Base-by-base conservation (phyloP, 2,329 filamentous ascomycete genomes). In the Curvularia hawaiiensis region DNA sequence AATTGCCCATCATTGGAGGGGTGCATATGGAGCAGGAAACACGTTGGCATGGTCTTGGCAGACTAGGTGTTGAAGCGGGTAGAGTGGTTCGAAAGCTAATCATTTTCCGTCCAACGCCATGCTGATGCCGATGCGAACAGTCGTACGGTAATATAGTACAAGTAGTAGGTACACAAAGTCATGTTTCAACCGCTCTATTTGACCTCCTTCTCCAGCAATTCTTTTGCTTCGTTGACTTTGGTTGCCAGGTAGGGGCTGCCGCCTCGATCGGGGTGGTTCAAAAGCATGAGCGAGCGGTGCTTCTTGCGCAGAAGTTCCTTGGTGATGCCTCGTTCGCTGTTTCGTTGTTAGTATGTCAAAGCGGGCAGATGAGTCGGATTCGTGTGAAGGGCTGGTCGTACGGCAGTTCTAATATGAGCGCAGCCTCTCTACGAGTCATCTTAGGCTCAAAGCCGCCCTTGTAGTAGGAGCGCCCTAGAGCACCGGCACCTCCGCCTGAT, bases 211-310 rank as follows among this genome's bases (percentile, higher is more conserved):
- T 99, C 95, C 66, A 99, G 76, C 62, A 98, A 86, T 76, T 98
- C 94, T 79, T 99, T 99, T 39, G 95, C 95, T 78, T 99, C 95
- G 79, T 99, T 99, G 75, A 99, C 90, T 79, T 99, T 99, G 52
- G 93, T 97, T 14, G 95, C 95, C 44, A 99, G 81, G 75, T 98
- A 99, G 8, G 95, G 95, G 74, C 92, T 97, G 39, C 95, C 95
- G 65, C 95, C 95, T 74, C 95, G 90, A 83, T 99, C 95, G 63
- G 95, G 95, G 78, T 99, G 95, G 83, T 99, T 99, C 65, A 97
- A 83, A 55, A 99, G 87, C 94, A 99, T 99, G 66, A 98, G 87
- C 53, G 89, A 92, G 63, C 95, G 89, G 79, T 99, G 95, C 68
- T 93, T 92, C 81, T 97, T 97, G 75, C 95, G 91, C 70, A 99